phyloP scores from a whole-genome alignment of 805 yeast species.

The Danielia reshetovae region DNA sequence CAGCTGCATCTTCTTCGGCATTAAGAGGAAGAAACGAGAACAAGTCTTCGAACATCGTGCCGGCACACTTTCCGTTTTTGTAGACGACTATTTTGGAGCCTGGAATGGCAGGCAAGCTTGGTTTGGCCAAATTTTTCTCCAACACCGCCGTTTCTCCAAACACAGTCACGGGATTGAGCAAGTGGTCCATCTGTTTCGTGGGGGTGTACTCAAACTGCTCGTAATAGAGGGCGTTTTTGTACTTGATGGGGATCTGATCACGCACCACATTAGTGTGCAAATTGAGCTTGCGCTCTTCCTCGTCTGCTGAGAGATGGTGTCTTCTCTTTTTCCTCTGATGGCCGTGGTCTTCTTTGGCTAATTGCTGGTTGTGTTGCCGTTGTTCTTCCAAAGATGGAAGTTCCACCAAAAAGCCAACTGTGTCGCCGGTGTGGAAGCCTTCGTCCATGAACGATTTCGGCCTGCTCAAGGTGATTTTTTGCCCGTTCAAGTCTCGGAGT shows the following conservation, averaged over 20 bases:
- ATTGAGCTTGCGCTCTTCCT: conserved; percentile 10
- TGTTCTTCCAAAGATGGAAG: conserved; percentile 57
- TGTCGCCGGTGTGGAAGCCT: conserved; percentile 72
- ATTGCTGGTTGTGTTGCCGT: conserved; percentile 32
- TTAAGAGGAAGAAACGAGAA: conserved; percentile 79
- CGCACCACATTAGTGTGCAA: conserved; percentile 48
- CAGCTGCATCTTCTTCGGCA: conserved; percentile 47
- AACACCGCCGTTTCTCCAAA: conserved; percentile 65
- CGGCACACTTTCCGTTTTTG: conserved; percentile 70
- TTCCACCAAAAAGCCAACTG: conserved; percentile 69
- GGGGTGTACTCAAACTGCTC: conserved; percentile 81
- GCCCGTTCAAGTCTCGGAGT: conserved; percentile 72
- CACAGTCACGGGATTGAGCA: conserved; percentile 66
- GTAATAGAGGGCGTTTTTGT: conserved; percentile 69
- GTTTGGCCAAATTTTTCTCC: conserved; percentile 31
- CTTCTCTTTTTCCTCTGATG: conserved; percentile 12
- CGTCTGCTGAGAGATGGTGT: conserved; percentile 10
- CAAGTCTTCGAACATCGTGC: conserved; percentile 62
- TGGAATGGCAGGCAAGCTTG: conserved; percentile 44
- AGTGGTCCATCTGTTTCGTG: conserved; percentile 67
- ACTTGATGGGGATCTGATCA: conserved; percentile 85
- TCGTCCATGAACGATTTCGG: conserved; percentile 49
- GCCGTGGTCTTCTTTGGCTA: conserved; percentile 14
- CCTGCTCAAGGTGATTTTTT: conserved; percentile 70
- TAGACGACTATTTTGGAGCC: conserved; percentile 64